Conservation (phyloP, 2,329 filamentous ascomycete species). For the Hypoxylon sp. region DNA sequence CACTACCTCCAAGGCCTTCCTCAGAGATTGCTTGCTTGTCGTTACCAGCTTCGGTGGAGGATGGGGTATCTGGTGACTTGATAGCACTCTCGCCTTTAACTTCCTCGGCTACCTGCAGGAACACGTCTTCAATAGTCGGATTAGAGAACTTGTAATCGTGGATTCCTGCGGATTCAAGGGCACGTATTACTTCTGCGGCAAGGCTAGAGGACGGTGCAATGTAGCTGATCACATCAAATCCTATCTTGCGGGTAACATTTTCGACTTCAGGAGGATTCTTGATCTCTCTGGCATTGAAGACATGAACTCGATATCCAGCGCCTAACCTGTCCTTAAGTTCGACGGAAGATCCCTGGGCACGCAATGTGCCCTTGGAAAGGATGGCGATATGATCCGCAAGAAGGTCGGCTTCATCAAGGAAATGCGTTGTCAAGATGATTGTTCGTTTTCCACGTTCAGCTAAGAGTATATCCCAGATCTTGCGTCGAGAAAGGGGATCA, state of each 20-base stretch:
- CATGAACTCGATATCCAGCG: slow-evolving; percentile 86
- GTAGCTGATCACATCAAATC: slow-evolving; percentile 81
- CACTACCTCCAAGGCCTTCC: slow-evolving; percentile 40
- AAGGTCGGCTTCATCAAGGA: slow-evolving; percentile 92
- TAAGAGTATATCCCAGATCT: slow-evolving; percentile 94
- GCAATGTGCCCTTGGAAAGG: slow-evolving; percentile 85
- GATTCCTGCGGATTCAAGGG: slow-evolving; percentile 76
- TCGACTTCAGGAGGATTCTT: slow-evolving; percentile 66
- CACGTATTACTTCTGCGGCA: slow-evolving; percentile 78
- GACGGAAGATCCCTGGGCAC: slow-evolving; percentile 86
- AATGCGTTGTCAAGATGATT: slow-evolving; percentile 91
- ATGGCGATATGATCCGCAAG: slow-evolving; percentile 91
- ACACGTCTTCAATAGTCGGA: slow-evolving; percentile 93
- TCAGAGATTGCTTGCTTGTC: slow-evolving; percentile 49
- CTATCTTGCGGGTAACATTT: slow-evolving; percentile 69
- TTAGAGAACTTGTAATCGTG: slow-evolving; percentile 87
- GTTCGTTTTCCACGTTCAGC: slow-evolving; percentile 86
- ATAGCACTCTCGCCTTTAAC: slow-evolving; percentile 67
- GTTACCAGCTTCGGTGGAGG: slow-evolving; percentile 28
- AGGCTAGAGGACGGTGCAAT: slow-evolving; percentile 77
- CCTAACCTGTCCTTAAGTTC: slow-evolving; percentile 87
- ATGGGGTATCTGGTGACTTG: slow-evolving; percentile 18
- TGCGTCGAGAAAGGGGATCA: slow-evolving; percentile 86
- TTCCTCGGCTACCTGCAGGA: slow-evolving; percentile 87
- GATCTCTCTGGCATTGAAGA: slow-evolving; percentile 71